Percentiles rank a stretch among this genome's conserved stretches.
These are phyloP conservation scores for Gryganskiella cystojenkinii DNA, from an alignment of 192 early-diverging fungal genomes.

Conservation along the genomic window DNA sequence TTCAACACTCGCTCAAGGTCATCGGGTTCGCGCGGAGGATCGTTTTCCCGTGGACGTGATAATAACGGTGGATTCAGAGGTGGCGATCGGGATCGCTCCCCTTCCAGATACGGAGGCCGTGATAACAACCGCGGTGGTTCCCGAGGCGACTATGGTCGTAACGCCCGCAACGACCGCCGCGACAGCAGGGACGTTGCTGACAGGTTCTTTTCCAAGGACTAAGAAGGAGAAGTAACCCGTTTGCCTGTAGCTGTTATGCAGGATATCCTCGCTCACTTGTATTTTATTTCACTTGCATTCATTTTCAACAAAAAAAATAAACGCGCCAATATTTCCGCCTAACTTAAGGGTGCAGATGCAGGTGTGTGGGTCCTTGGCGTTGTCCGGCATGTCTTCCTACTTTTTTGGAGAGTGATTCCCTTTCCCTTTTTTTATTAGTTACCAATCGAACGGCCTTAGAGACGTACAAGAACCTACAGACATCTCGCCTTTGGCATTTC, in stretches of 20 bases:
- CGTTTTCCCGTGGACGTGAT: constrained; percentile 10
- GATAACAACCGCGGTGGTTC: background rate
- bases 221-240: background rate
- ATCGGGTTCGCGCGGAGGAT: constrained; percentile 13
- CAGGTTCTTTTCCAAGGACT: constrained; percentile 33
- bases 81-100: constrained; percentile 9
- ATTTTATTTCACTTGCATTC: background rate
- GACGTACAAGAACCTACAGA: too few species aligned
- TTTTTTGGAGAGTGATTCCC: too few species aligned
- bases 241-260: background rate
- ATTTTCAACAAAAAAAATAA: too few species aligned
- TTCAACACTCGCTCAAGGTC: constrained; percentile 18
- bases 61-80: constrained; percentile 20
- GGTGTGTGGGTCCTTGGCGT: too few species aligned
- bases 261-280: background rate
- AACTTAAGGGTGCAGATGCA: too few species aligned
- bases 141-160: background rate
- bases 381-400: too few species aligned
- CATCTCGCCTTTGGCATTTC: too few species aligned
- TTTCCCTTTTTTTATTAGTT: too few species aligned
- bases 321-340: too few species aligned
- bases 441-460: too few species aligned
- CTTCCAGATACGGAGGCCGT: constrained; percentile 15
- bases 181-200: constrained; percentile 13
- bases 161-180: too few species aligned